phyloP scores from a whole-genome alignment of 371 early-diverging fungal genomes.

The Phascolomyces articulosus region DNA sequence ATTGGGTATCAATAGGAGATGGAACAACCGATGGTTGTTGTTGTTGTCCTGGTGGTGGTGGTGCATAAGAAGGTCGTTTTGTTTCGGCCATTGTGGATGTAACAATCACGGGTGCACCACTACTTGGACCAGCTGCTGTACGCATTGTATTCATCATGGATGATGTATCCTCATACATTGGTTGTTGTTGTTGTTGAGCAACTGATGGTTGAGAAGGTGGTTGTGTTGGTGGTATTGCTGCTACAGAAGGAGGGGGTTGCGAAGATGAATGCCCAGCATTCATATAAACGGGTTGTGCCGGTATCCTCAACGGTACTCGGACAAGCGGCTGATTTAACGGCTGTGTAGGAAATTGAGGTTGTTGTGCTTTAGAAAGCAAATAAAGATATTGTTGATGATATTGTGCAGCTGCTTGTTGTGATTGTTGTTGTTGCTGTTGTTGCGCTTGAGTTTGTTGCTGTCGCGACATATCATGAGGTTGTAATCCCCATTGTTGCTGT shows the following conservation, averaged over 20 bases:
- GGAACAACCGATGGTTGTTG: background rate
- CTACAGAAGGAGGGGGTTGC: background rate
- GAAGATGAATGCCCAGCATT: conserved; percentile 18
- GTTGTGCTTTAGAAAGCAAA: conserved; percentile 30
- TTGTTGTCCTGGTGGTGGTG: too few species aligned
- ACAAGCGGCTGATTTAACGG: conserved; percentile 25
- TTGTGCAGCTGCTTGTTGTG: conserved; percentile 32
- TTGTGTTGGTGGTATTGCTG: background rate
- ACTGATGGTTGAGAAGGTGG: background rate
- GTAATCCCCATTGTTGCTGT: conserved; percentile 12
- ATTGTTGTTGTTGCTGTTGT: conserved; percentile 37
- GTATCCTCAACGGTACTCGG: conserved; percentile 34
- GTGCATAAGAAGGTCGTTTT: background rate
- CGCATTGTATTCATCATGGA: conserved; percentile 4
- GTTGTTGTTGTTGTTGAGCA: background rate
- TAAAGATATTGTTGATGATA: conserved; percentile 35
- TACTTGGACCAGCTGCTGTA: background rate
- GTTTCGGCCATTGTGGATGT: background rate
- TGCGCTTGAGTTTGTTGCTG: conserved; percentile 28
- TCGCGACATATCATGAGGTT: conserved; percentile 11
- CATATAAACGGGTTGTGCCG: conserved; percentile 31
- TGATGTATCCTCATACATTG: background rate
- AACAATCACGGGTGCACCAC: conserved; percentile 1
- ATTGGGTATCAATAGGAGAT: conserved; percentile 14
- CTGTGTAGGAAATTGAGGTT: conserved; percentile 29